A percentile compares a stretch with the other conserved stretches of the same genome.
Evolutionary conservation across 805 yeast species (phyloP).

Genomic region (Nakazawaea ishiwadae): DNA sequence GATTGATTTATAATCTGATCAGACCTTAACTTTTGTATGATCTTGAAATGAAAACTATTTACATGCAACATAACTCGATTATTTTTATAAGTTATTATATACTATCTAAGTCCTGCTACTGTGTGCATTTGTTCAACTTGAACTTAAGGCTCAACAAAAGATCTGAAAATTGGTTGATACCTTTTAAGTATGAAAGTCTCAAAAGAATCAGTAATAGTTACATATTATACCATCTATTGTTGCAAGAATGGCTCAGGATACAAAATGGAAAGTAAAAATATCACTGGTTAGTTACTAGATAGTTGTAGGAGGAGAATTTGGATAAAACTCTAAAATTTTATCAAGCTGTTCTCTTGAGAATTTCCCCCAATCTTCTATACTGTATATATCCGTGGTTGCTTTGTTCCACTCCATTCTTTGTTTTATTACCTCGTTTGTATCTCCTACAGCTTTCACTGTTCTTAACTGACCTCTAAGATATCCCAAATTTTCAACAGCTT

Average conservation of each 20-base stretch:
- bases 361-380: conserved; percentile 55
- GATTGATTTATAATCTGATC: not conserved
- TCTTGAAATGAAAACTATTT: no score
- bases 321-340: conserved; percentile 41
- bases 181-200: no score
- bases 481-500: conserved; percentile 59
- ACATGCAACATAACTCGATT: no score
- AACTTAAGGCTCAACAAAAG: no score
- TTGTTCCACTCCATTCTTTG: conserved; percentile 71
- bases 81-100: no score
- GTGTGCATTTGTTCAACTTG: no score
- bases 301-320: conserved; percentile 40
- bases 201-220: no score
- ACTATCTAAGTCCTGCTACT: no score
- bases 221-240: no score
- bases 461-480: conserved; percentile 48
- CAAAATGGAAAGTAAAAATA: no score
- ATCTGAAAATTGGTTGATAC: no score
- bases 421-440: conserved; percentile 39
- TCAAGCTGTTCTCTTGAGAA: conserved; percentile 32
- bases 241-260: no score
- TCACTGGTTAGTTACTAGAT: not conserved
- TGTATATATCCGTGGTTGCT: conserved; percentile 53
- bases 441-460: conserved; percentile 35
- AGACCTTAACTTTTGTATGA: not conserved